Evolutionary conservation across 177 flowering plant genomes (phyloP), one percentile per base, ranked within the genome.

Genomic region (Vitis hybrid): DNA sequence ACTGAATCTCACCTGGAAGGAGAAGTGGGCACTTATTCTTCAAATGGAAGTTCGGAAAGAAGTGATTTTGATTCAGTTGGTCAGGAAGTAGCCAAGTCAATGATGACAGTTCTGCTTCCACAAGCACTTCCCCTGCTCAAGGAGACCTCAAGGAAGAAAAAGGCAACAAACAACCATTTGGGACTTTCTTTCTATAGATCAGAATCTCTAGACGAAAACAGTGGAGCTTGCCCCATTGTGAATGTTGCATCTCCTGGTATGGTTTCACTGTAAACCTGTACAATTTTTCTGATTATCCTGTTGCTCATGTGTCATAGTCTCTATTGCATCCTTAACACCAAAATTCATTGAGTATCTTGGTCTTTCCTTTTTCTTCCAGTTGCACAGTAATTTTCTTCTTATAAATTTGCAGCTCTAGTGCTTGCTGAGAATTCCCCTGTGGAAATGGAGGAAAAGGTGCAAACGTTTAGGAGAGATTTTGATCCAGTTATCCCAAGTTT

Each of bases 91-190:
- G 75, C 87, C 73, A 88, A 82, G 59, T 86, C 94, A 69, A 92
- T 96, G 98, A 90, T 96, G 91, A 73, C 84, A 69, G 49, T 91
- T 60, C 82, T 93, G 65, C 97, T 96, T 78, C 99, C 99, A 18
- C 94, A 82, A 85, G 97, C 97, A 50, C 73, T 96, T 67, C 98
- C 99, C 72, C 75, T 94, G 61, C 88, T 96, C 46, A 83, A 80
- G 77, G 82, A 81, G 75, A 63, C 71, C 69, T 76, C 84, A 64
- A 81, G 78, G 68, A 84, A 80, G 83, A 79, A 72, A 73, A 84
- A 77, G 79, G 65, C 30, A 71, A 60, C 53, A 7, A 24, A 41
- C 59, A 73, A 48, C 32, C 58, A 67, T 63, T 65, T 77, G 24
- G 74, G 70, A 69, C 60, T 50, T 59, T 63, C 74, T 56, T 51